phyloP scores from a whole-genome alignment of 2,329 filamentous ascomycete genomes.

The Pleoardoris graminearum region DNA sequence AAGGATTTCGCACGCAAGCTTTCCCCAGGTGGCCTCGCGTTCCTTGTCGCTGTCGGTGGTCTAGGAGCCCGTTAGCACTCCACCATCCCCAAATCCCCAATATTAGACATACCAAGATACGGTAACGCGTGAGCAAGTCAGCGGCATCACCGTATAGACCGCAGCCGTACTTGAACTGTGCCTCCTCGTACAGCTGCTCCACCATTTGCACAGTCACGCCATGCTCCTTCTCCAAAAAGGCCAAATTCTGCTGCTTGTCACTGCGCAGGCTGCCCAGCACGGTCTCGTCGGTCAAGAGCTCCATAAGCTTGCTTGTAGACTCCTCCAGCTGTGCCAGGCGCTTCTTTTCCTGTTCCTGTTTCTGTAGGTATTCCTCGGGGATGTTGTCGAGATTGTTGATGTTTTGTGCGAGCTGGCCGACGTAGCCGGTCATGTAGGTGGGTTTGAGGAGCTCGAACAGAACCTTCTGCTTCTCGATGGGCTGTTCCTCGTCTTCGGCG shows the following conservation, averaged over 20 bases:
- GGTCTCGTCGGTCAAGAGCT: constrained; percentile 82
- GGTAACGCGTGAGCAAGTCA: constrained; percentile 95
- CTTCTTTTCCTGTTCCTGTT: constrained; percentile 84
- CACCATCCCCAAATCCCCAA: background rate
- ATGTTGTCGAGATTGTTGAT: constrained; percentile 77
- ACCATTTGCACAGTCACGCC: constrained; percentile 95
- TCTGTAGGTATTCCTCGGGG: constrained; percentile 83
- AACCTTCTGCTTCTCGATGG: constrained; percentile 74
- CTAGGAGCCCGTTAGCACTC: constrained; percentile 23
- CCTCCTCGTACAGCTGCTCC: constrained; percentile 91
- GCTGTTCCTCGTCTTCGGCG: constrained; percentile 76
- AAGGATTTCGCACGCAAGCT: constrained; percentile 94
- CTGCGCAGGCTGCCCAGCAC: constrained; percentile 89
- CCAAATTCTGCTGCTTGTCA: constrained; percentile 98
- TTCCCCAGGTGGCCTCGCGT: constrained; percentile 93
- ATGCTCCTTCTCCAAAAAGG: constrained; percentile 95
- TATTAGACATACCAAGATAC: constrained; percentile 66
- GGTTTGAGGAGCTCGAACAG: constrained; percentile 94
- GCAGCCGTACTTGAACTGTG: constrained; percentile 97
- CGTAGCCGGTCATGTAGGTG: constrained; percentile 99
- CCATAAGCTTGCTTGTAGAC: constrained; percentile 85
- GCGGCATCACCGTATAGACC: constrained; percentile 89
- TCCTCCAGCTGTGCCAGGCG: constrained; percentile 82
- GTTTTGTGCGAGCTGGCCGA: constrained; percentile 87
- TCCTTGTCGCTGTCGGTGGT: constrained; percentile 99